Conservation (phyloP, 2,329 filamentous ascomycete genomes). For the Trichothecium roseum region DNA sequence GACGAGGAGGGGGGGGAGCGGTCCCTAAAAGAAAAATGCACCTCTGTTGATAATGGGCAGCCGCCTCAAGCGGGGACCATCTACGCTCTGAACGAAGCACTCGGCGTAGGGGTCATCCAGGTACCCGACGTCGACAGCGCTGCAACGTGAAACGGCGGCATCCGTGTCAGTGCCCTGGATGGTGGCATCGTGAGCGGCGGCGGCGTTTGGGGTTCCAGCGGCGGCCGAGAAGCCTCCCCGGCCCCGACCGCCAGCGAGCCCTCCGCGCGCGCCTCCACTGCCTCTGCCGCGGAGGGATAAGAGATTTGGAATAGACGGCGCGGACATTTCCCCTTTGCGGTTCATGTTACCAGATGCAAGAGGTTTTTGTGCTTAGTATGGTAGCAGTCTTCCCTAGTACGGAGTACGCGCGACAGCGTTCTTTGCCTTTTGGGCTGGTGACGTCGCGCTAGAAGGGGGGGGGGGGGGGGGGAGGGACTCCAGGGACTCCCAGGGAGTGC, state of each 20-base stretch:
- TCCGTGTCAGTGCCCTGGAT: constrained; percentile 89
- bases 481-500: too few species aligned
- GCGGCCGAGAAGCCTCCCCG: constrained; percentile 19
- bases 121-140: constrained; percentile 79
- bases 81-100: constrained; percentile 48
- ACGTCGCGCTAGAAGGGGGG: too few species aligned
- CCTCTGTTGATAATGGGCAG: constrained; percentile 93
- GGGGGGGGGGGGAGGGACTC: too few species aligned
- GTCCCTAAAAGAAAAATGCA: constrained; percentile 32
- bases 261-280: constrained; percentile 26
- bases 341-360: neutral
- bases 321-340: constrained; percentile 45
- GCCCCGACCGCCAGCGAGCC: constrained; percentile 23
- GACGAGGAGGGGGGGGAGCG: too few species aligned
- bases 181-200: constrained; percentile 51
- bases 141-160: constrained; percentile 79
- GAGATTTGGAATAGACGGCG: constrained; percentile 70
- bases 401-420: neutral
- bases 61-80: constrained; percentile 46
- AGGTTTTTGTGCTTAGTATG: too few species aligned
- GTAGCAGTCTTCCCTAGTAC: neutral
- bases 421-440: too few species aligned
- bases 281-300: constrained; percentile 42
- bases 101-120: constrained; percentile 70
- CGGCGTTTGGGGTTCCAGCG: too few species aligned